Percentiles rank a stretch among this genome's conserved stretches.
These are phyloP conservation scores for Calocybe gangraenosa DNA, from an alignment of 768 basidiomycete genomes.

Conservation along the genomic window DNA sequence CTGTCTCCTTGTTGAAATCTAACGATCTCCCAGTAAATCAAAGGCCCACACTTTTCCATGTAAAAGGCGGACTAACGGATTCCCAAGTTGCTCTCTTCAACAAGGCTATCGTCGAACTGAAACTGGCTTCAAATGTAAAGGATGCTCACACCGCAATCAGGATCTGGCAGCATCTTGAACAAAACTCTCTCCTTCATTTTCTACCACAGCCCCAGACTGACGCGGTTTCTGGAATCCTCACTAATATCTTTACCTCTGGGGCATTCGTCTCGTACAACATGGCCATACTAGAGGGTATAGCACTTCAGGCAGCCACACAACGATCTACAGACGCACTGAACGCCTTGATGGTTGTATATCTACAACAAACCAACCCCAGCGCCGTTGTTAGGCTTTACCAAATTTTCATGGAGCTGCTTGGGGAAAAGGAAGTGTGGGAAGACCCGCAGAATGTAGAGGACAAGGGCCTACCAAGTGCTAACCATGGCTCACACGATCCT, in stretches of 20 bases:
- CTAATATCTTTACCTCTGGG: slow-evolving; percentile 19
- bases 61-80: slow-evolving; percentile 11
- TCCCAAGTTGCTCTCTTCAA: slow-evolving; percentile 22
- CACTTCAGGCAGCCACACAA: slow-evolving; percentile 41
- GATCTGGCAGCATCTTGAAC: slow-evolving; percentile 41
- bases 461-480: not conserved
- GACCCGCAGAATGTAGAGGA: slow-evolving; percentile 13
- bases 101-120: slow-evolving; percentile 33
- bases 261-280: slow-evolving; percentile 24
- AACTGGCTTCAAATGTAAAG: slow-evolving; percentile 28
- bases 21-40: slow-evolving; percentile 10
- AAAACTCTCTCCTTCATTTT: slow-evolving; percentile 38
- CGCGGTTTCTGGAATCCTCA: slow-evolving; percentile 33
- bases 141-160: slow-evolving; percentile 26
- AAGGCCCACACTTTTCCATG: slow-evolving; percentile 10
- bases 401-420: slow-evolving; percentile 26
- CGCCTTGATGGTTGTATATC: slow-evolving; percentile 42
- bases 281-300: slow-evolving; percentile 40
- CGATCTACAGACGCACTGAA: slow-evolving; percentile 44
- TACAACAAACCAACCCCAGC: slow-evolving; percentile 36
- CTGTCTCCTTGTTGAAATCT: slow-evolving; percentile 7
- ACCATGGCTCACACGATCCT: slow-evolving; percentile 16
- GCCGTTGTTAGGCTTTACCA: slow-evolving; percentile 43
- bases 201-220: slow-evolving; percentile 40
- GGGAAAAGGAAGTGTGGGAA: slow-evolving; percentile 18